phyloP scores from a whole-genome alignment of 192 early-diverging fungal genomes.

The Podila horticola region DNA sequence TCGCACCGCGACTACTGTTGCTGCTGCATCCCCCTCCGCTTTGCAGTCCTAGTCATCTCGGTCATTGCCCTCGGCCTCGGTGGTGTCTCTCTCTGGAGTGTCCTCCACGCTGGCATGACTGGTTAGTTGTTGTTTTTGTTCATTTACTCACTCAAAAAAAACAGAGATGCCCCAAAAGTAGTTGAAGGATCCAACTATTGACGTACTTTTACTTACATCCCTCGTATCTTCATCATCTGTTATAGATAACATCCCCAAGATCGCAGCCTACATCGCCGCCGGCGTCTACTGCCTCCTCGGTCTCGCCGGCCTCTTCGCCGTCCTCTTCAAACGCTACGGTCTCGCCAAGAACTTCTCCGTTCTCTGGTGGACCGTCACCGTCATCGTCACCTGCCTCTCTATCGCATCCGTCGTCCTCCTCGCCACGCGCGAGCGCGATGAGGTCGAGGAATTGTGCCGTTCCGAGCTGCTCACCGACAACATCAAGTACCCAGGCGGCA shows the following conservation, averaged over 20 bases:
- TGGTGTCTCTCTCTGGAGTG: slow-evolving; percentile 17
- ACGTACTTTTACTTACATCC: too few relatives aligned
- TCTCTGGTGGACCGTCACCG: slow-evolving; percentile 48
- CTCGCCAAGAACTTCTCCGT: slow-evolving; percentile 51
- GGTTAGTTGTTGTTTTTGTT: not conserved
- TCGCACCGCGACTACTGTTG: slow-evolving; percentile 37
- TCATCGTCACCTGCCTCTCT: slow-evolving; percentile 19
- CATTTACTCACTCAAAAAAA: not conserved
- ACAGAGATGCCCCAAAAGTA: too few relatives aligned
- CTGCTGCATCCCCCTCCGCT: slow-evolving; percentile 40
- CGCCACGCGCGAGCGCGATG: slow-evolving; percentile 24
- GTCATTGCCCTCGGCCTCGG: slow-evolving; percentile 30
- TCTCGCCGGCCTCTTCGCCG: slow-evolving; percentile 21
- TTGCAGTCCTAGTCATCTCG: slow-evolving; percentile 34
- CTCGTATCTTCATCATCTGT: not conserved
- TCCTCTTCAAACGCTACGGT: slow-evolving; percentile 43
- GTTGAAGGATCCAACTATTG: too few relatives aligned
- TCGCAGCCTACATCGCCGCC: slow-evolving; percentile 10
- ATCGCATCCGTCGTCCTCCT: slow-evolving; percentile 19
- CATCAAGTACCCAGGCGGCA: not conserved
- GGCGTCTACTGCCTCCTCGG: slow-evolving; percentile 38
- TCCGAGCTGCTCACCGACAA: slow-evolving; percentile 7
- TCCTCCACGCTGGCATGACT: slow-evolving; percentile 10
- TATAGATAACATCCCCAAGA: slow-evolving; percentile 15
- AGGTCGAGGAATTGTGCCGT: slow-evolving; percentile 12